These are phyloP conservation scores for Myxozyma geophila DNA, from an alignment of 805 yeast genomes.

Conservation along the genomic window DNA sequence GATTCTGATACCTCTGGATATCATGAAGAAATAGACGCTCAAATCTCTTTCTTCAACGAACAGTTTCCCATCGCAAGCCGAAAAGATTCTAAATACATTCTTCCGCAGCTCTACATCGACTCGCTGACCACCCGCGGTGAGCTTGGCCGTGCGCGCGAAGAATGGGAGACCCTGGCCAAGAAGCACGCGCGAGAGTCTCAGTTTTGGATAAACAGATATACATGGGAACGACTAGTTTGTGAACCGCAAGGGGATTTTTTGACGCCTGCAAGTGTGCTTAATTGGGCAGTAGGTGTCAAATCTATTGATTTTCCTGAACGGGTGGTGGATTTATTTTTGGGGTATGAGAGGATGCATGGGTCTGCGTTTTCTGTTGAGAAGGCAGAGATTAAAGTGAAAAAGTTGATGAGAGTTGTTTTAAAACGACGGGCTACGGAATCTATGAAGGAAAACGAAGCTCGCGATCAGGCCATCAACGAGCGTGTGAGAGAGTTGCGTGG, in stretches of 20 bases:
- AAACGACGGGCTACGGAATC: constrained; percentile 27
- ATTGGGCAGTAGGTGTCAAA: constrained; percentile 43
- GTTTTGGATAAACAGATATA: constrained; percentile 54
- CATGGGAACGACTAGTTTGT: constrained; percentile 46
- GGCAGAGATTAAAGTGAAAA: constrained; percentile 43
- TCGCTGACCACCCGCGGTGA: constrained; percentile 14
- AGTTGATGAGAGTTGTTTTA: constrained; percentile 35
- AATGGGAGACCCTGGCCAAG: constrained; percentile 41
- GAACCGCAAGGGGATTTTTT: constrained; percentile 41
- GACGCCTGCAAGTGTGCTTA: constrained; percentile 43
- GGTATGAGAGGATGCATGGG: constrained; percentile 49
- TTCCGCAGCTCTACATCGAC: constrained; percentile 22
- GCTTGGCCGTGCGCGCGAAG: constrained; percentile 12
- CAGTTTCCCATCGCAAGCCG: constrained; percentile 1
- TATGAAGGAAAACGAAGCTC: constrained; percentile 25
- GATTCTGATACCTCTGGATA: not conserved
- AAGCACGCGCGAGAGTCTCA: constrained; percentile 48
- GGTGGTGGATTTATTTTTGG: constrained; percentile 52
- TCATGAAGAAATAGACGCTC: constrained; percentile 1
- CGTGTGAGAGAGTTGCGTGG: not conserved
- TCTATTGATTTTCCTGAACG: constrained; percentile 58
- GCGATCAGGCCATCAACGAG: constrained; percentile 17
- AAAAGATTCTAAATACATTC: constrained; percentile 14
- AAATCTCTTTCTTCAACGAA: not conserved
- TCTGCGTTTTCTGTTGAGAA: constrained; percentile 38